These are phyloP conservation scores for Platanthera zijinensis DNA, from an alignment of 106 monocot genomes.

Conservation along the genomic window DNA sequence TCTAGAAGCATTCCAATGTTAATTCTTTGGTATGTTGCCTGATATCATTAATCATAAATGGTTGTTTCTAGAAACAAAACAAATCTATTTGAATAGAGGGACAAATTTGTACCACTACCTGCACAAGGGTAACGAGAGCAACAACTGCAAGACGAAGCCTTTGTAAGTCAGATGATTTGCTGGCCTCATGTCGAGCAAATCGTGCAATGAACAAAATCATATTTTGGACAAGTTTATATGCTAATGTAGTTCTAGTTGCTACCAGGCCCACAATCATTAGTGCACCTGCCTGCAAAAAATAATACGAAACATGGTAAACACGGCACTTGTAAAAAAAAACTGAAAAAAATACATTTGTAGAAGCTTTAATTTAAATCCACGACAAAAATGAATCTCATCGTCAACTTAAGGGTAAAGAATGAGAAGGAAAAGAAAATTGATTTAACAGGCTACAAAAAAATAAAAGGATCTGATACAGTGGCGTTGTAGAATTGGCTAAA, in stretches of 20 bases:
- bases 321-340: neutral
- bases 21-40: neutral
- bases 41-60: neutral
- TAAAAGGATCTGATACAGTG: neutral
- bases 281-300: constrained; percentile 62
- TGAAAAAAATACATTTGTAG: neutral
- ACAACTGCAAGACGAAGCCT: constrained; percentile 67
- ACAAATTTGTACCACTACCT: constrained; percentile 33
- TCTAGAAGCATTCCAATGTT: neutral
- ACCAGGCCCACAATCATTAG: constrained; percentile 82
- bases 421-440: neutral
- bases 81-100: neutral
- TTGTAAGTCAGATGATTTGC: constrained; percentile 48
- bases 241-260: constrained; percentile 61
- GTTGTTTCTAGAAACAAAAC: neutral
- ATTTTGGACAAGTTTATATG: constrained; percentile 51
- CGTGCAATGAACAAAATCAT: constrained; percentile 49
- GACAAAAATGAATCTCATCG: neutral
- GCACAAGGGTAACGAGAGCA: constrained; percentile 71
- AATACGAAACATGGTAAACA: constrained; percentile 1
- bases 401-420: neutral
- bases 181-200: constrained; percentile 50
- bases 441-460: neutral
- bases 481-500: neutral
- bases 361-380: neutral